phyloP scores from a whole-genome alignment of 1,284 basidiomycete genomes.

The Ustilago sp. region DNA sequence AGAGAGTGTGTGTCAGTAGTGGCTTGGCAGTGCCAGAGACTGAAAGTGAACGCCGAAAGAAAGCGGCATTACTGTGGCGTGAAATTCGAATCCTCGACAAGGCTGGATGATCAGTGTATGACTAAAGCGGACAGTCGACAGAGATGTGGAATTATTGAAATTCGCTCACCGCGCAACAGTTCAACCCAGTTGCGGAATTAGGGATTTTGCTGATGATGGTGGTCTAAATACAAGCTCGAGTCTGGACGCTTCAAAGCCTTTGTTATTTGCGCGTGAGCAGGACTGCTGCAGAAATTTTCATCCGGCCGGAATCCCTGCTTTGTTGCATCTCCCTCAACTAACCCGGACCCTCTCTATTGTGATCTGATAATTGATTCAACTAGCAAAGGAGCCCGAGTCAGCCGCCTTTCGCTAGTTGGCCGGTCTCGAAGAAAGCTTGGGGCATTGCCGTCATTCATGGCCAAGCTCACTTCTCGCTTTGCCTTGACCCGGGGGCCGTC shows the following conservation, averaged over 20 bases:
- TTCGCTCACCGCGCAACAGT: neutral
- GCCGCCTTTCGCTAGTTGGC: neutral
- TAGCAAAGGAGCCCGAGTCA: neutral
- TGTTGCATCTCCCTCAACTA: no score
- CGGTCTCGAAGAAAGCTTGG: neutral
- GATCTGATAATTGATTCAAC: conserved; percentile 20
- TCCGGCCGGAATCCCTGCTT: no score
- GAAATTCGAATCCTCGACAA: conserved; percentile 3
- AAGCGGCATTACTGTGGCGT: neutral
- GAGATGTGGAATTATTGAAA: conserved; percentile 1
- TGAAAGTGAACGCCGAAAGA: neutral
- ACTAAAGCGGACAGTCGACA: neutral
- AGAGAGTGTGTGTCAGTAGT: neutral
- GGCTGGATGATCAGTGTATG: conserved; percentile 5
- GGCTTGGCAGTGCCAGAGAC: neutral
- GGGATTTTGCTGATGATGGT: no score
- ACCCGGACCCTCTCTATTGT: neutral
- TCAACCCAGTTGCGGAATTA: neutral
- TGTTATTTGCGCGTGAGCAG: no score
- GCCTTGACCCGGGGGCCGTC: no score
- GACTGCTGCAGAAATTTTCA: no score
- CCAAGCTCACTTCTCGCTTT: neutral
- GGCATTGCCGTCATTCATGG: neutral
- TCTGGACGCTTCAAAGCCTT: no score
- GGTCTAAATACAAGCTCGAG: no score